These are phyloP conservation scores for Geotrichum cucujoidarum DNA, from an alignment of 1,139 yeast genomes.

Conservation along the genomic window DNA sequence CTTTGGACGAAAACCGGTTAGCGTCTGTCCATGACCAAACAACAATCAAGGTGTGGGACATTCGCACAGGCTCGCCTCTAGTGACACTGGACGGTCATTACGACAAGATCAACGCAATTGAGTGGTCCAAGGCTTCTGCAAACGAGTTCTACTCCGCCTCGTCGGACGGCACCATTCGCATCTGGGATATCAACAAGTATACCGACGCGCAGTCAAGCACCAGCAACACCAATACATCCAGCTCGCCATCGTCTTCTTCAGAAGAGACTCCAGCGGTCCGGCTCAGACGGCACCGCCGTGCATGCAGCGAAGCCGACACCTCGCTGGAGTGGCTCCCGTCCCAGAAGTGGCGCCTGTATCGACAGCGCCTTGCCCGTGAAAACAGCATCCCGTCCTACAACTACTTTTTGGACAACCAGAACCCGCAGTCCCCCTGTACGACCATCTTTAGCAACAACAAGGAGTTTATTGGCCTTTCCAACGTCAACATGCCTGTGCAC, in stretches of 20 bases:
- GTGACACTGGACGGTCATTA: slow-evolving; percentile 54
- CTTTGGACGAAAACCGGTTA: slow-evolving; percentile 52
- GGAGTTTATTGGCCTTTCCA: slow-evolving; percentile 30
- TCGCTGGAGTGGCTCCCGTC: slow-evolving; percentile 29
- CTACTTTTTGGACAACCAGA: slow-evolving; percentile 28
- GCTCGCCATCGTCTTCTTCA: not conserved
- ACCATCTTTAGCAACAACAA: slow-evolving; percentile 33
- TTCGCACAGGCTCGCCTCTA: slow-evolving; percentile 51
- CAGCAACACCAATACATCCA: not conserved
- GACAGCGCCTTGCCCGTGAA: slow-evolving; percentile 31
- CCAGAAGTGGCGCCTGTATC: slow-evolving; percentile 34
- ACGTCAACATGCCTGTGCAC: slow-evolving; percentile 17
- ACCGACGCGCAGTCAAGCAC: slow-evolving; percentile 8
- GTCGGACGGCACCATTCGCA: slow-evolving; percentile 64
- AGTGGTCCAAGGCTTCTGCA: slow-evolving; percentile 50
- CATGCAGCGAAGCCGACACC: not conserved
- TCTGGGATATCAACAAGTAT: slow-evolving; percentile 56
- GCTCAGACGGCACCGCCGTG: not conserved
- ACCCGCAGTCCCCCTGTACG: slow-evolving; percentile 24
- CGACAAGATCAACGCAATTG: slow-evolving; percentile 51
- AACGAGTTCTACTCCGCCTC: slow-evolving; percentile 62
- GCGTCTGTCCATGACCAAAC: slow-evolving; percentile 65
- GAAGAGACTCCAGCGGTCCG: not conserved
- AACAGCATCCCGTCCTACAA: slow-evolving; percentile 30
- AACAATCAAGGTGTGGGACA: slow-evolving; percentile 67